Percentiles rank a stretch among this genome's conserved stretches.
These are phyloP conservation scores for Eucalyptus tenuipes DNA, from an alignment of 345 rosid genomes.

Conservation along the genomic window DNA sequence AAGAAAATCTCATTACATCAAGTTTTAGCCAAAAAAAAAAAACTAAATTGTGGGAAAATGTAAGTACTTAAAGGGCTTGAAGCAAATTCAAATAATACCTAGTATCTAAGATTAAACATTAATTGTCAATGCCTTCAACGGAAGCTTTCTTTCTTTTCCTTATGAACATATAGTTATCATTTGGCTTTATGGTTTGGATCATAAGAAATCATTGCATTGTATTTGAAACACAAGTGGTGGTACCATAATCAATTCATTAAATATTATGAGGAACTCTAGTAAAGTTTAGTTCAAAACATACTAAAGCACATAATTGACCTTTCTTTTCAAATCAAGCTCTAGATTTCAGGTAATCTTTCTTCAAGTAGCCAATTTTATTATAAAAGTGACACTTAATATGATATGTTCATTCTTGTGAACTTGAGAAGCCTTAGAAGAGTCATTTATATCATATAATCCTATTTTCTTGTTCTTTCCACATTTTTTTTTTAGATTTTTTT, in stretches of 20 bases:
- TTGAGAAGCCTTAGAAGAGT: not conserved
- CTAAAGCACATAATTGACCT: not conserved
- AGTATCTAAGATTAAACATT: not conserved
- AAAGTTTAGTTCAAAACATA: slow-evolving; percentile 1
- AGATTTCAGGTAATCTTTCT: not conserved
- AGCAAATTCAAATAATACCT: not conserved
- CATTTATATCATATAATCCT: not conserved
- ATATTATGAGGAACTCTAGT: too few species aligned
- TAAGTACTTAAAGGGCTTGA: not conserved
- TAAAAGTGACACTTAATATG: not conserved
- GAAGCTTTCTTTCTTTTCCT: not conserved
- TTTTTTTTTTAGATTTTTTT: not conserved
- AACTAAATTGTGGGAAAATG: not conserved
- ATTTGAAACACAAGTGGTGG: not conserved
- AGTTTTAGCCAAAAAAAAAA: not conserved
- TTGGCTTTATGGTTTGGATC: not conserved
- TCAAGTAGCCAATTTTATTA: not conserved
- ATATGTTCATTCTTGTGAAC: not conserved
- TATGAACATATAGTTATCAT: not conserved
- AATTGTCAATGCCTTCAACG: not conserved
- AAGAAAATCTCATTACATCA: not conserved
- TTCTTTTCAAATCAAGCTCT: slow-evolving; percentile 1
- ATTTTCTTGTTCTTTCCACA: not conserved
- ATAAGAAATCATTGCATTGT: slow-evolving; percentile 5
- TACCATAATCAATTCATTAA: not conserved